Base-by-base conservation (phyloP, 495 filamentous ascomycete genomes). In the Tuber calosporum region DNA sequence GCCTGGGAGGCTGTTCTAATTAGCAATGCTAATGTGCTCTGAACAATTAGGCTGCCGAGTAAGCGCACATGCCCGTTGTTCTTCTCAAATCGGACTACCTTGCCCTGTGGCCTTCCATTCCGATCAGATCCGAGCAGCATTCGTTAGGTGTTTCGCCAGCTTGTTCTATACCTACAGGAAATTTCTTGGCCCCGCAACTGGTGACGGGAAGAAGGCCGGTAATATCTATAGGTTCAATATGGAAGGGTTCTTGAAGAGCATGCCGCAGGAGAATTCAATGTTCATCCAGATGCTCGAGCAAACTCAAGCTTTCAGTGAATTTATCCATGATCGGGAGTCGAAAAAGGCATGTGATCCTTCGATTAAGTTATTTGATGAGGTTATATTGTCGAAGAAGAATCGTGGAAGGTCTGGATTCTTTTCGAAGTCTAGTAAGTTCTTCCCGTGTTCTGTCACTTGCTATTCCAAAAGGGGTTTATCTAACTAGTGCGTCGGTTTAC, bases 281-380 rank as follows among this genome's bases (percentile, higher is more conserved):
- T 99, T 97, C 80, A 89, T 93, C 76, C 84, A 84, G 70, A 90
- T 94, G 86, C 86, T 99, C 81, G 91, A 92, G 81, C 91, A 99
- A 76, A 99, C 94, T 6, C 95, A 99, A 89, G 93, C 87, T 22
- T 97, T 99, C 83, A 97, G 96, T 81, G 93, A 97, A 83, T 99
- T 98, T 81, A 94, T 97, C 79, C 92, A 96, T 81, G 92, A 96
- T 69, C 89, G 95, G 42, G 95, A 99, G 82, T 86, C 86, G 22
- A 86, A 86, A 43, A 82, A 86, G 17, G 82, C 87, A 8, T 79
- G 83, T 1, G 81, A 87, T 71, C 90, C 93, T 4, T 77, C 86
- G 13, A 92, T 98, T 81, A 89, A 92, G 70, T 86, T 99, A 36
- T 99, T 99, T 82, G 95, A 99, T 83, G 91, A 96, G 82, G 92